Evolutionary conservation across 2,329 filamentous ascomycete genomes (phyloP), one percentile per base, ranked within the genome.

Genomic region (Monosporascus sp.): DNA sequence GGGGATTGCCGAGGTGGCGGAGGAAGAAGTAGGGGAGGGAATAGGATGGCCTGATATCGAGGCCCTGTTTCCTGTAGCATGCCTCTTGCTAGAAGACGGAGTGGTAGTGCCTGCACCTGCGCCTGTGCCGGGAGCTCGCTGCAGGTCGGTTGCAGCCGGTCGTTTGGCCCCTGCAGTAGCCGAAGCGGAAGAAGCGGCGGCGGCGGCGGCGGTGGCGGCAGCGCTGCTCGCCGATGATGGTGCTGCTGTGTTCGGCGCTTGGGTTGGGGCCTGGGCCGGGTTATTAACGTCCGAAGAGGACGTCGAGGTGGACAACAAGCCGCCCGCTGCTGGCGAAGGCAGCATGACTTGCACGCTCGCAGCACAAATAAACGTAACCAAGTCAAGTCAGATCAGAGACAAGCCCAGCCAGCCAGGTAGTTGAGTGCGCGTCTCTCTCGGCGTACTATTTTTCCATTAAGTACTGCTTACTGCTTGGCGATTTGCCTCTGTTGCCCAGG

Each of bases 141-240:
- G 65, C 64, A 68, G 63, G 59, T 68, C 65, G 60, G 66, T 62
- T 65, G 66, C 58, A 62, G 66, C 65, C 55, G 65, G 63, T 65
- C 66, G 66, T 60, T 68, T 68, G 53, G 62, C 57, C 55, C 62
- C 62, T 59, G 60, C 56, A n/a, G 26, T 31, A 35, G 52, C 24
- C 18, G 24, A 35, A 22, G 43, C 55, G 54, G 47, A 11, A 37
- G 49, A 41, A 58, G 54, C 57, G 58, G 44, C 18, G 40, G 24
- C 37, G 31, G 54, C 46, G 43, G 49, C 54, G 59, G 58, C 54
- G 57, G 58, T 58, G 55, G 63, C 58, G 56, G 61, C 55, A 51
- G 59, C 56, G 52, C 58, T 48, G 31, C 51, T 49, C 47, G 46
- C 57, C 50, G 58, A 58, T 48, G 63, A 59, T 58, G 63, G 59